Percentiles rank a stretch among this genome's conserved stretches.
phyloP scores from a whole-genome alignment of 1,284 basidiomycete species.

The Mycosarcoma maydis region DNA sequence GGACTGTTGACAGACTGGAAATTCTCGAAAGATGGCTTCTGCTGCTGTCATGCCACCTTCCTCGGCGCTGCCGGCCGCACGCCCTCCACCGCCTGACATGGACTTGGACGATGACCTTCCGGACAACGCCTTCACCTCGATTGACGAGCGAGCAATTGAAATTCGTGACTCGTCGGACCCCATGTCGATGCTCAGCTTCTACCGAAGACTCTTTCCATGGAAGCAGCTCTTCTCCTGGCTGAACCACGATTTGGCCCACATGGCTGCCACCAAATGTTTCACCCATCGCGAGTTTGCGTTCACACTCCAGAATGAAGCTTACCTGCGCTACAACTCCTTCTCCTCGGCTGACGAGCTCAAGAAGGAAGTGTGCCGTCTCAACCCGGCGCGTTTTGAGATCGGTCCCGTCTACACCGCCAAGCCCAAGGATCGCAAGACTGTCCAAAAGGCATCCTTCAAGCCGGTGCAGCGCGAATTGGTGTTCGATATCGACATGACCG shows the following conservation, averaged over 20 bases:
- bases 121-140: conserved; percentile 47
- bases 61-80: conserved; percentile 38
- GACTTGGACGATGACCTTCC: conserved; percentile 48
- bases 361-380: conserved; percentile 73
- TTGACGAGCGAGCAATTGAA: conserved; percentile 62
- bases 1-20: too few relatives aligned
- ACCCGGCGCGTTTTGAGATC: conserved; percentile 84
- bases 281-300: conserved; percentile 92
- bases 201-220: conserved; percentile 91
- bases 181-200: conserved; percentile 85
- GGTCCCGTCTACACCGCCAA: conserved; percentile 90
- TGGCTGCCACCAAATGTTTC: conserved; percentile 73
- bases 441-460: conserved; percentile 78
- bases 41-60: conserved; percentile 38
- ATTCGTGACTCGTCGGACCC: conserved; percentile 70
- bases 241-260: conserved; percentile 77
- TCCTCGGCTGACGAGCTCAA: conserved; percentile 86
- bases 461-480: conserved; percentile 91
- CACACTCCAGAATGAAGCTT: conserved; percentile 88
- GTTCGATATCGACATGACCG: conserved; percentile 99
- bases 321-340: conserved; percentile 93
- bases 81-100: conserved; percentile 56
- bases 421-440: conserved; percentile 90
- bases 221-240: conserved; percentile 93
- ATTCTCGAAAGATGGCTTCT: conserved; percentile 33